These are phyloP conservation scores for Elsinoe australis DNA, from an alignment of 2,329 filamentous ascomycete genomes.

Conservation along the genomic window DNA sequence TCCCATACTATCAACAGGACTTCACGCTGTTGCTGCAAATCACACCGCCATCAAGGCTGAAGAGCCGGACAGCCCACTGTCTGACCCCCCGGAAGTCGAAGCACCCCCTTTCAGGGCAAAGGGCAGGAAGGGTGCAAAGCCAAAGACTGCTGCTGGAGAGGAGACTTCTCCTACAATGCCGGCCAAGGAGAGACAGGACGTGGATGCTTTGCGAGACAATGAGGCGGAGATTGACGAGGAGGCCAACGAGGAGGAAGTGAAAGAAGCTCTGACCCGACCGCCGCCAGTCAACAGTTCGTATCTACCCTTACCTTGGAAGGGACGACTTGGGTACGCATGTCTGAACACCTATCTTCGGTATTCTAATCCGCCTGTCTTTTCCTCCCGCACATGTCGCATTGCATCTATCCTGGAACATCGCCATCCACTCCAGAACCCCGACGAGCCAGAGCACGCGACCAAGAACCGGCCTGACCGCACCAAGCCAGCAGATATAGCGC, in stretches of 20 bases:
- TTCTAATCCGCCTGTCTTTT: conserved; percentile 77
- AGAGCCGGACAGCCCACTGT: conserved; percentile 29
- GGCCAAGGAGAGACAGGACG: conserved; percentile 20
- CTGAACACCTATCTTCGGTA: conserved; percentile 84
- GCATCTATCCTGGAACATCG: conserved; percentile 83
- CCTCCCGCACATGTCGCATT: conserved; percentile 84
- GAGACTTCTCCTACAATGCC: conserved; percentile 23
- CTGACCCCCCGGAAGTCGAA: conserved; percentile 30
- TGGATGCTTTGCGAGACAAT: conserved; percentile 35
- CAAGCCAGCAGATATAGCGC: conserved; percentile 56
- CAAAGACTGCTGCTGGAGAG: conserved; percentile 20
- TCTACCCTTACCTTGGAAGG: conserved; percentile 83
- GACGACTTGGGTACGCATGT: conserved; percentile 82
- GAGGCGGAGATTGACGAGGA: conserved; percentile 49
- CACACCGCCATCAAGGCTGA: conserved; percentile 25
- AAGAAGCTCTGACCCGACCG: conserved; percentile 53
- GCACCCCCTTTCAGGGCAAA: conserved; percentile 23
- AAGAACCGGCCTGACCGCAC: conserved; percentile 79
- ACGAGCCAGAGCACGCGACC: conserved; percentile 67
- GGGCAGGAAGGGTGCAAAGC: conserved; percentile 21
- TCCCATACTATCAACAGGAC: conserved; percentile 38
- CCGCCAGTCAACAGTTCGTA: conserved; percentile 76
- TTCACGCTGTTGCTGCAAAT: conserved; percentile 26
- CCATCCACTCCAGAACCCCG: conserved; percentile 68
- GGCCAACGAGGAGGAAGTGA: conserved; percentile 50